A percentile compares a stretch with the other conserved stretches of the same genome.
Evolutionary conservation across 208 protist species (phyloP).

Genomic region (Trichomonas tenax): DNA sequence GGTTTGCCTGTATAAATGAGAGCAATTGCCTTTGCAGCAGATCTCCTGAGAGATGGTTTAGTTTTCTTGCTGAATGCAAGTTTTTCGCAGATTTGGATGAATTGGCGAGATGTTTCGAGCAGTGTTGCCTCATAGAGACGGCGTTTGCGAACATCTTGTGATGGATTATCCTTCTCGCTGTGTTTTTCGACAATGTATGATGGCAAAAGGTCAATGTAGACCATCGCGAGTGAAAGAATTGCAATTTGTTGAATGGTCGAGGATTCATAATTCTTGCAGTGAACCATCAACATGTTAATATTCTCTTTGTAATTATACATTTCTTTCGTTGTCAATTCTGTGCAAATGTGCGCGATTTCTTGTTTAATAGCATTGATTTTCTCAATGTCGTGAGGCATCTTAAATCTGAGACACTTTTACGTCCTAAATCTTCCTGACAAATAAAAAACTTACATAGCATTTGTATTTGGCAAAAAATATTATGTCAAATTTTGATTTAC

Average conservation of each 20-base stretch:
- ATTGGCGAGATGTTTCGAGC: background rate
- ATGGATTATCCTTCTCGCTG: background rate
- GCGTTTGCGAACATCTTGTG: background rate
- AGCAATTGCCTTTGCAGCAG: background rate
- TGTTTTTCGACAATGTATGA: background rate
- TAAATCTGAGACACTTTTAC: background rate
- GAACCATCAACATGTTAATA: background rate
- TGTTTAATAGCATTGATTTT: background rate
- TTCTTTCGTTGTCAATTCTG: background rate
- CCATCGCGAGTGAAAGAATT: background rate
- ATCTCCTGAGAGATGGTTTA: no score
- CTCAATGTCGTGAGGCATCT: background rate
- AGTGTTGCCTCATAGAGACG: background rate
- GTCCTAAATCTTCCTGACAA: no score
- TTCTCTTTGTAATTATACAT: background rate
- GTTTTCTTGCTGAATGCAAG: background rate
- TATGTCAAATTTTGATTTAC: no score
- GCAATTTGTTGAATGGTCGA: background rate
- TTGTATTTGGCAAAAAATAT: no score
- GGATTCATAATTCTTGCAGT: background rate
- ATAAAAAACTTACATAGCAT: no score
- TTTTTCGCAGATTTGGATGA: background rate
- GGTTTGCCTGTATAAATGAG: background rate
- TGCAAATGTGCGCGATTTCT: background rate
- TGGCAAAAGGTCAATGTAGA: background rate